Evolutionary conservation across 148 eudicot genomes (phyloP), one percentile per base, ranked within the genome.

Genomic region (Limonium bicolor): DNA sequence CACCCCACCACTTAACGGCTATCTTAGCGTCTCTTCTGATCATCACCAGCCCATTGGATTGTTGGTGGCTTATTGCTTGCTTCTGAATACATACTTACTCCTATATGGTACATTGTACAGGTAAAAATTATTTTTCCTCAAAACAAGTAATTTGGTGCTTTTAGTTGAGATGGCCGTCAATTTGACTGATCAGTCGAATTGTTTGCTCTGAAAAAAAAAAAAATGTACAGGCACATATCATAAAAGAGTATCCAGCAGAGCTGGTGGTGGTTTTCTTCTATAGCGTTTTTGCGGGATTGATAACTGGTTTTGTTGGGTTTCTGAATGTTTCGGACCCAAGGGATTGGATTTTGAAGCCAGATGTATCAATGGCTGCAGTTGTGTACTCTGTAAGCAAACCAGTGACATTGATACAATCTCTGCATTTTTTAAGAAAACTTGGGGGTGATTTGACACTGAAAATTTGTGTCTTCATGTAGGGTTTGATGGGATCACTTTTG

Each of bases 81-180:
- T 2, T 51, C 68, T 2, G 83, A 74, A 46, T 82, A 79, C 7
- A 52, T 82, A 24, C 69, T 82, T 13, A 75, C 77, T 32, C 86
- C 94, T 12, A 59, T 82, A 51, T 82, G 90, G 86, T 87, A 79
- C 64, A 77, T 87, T 58, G 66, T 79, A 41, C 90, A 68, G 96
- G 94, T 87, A 72, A 26, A 11, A 14, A 4, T 15, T 2, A 12
- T 41, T 9, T 5, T 7, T 41, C 21, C 19, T 3, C 46, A 0
- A 8, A 33, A 4, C 9, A 16, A 14, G 12, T 5, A 7, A 7
- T 16, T 6, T 27, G 25, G 25, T 17, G 17, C 7, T 3, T 12
- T 40, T 12, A 6, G 44, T 16, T 10, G 17, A 7, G 20, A 41
- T 5, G 14, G 9, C 14, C 5, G 8, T 22, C 18, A 20, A 18